Percentiles rank a stretch among this genome's conserved stretches.
Evolutionary conservation across 352 stramenopile genomes (phyloP).

Genomic region (Phytophthora fragariaefolia): DNA sequence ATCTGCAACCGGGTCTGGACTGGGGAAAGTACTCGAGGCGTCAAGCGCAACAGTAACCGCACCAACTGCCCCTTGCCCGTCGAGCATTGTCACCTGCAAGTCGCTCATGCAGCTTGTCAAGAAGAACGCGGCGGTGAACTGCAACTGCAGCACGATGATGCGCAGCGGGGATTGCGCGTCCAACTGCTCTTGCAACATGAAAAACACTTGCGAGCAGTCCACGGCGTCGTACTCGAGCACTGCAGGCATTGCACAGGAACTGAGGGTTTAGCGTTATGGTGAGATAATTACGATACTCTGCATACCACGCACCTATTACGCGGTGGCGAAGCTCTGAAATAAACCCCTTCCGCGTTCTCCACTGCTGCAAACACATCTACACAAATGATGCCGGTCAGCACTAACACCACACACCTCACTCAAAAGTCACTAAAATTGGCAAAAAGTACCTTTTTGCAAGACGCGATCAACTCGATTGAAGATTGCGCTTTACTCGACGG

Average conservation of each 20-base stretch:
- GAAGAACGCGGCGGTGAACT: slow-evolving; percentile 52
- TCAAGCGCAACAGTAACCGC: slow-evolving; percentile 23
- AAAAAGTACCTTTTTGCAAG: slow-evolving; percentile 43
- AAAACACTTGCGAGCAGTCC: slow-evolving; percentile 56
- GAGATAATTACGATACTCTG: too few species aligned
- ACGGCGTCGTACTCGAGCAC: slow-evolving; percentile 60
- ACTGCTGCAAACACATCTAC: slow-evolving; percentile 52
- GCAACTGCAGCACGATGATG: slow-evolving; percentile 46
- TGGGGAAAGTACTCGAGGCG: slow-evolving; percentile 9
- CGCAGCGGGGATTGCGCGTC: slow-evolving; percentile 39
- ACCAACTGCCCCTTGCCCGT: slow-evolving; percentile 24
- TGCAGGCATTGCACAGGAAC: too few species aligned
- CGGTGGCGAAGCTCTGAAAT: slow-evolving; percentile 37
- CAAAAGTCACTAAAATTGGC: not conserved
- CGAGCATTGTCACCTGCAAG: slow-evolving; percentile 43
- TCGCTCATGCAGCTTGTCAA: slow-evolving; percentile 49
- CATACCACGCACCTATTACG: slow-evolving; percentile 45
- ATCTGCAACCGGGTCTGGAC: slow-evolving; percentile 12
- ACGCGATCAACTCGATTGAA: slow-evolving; percentile 43
- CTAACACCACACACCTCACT: not conserved
- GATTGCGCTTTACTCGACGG: slow-evolving; percentile 36
- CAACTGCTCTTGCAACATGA: slow-evolving; percentile 59
- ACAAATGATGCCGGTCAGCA: slow-evolving; percentile 8
- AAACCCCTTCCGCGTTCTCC: slow-evolving; percentile 48
- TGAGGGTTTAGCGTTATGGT: too few species aligned